These are phyloP conservation scores for Orbilia quercus DNA, from an alignment of 2,329 filamentous ascomycete species.

Conservation along the genomic window DNA sequence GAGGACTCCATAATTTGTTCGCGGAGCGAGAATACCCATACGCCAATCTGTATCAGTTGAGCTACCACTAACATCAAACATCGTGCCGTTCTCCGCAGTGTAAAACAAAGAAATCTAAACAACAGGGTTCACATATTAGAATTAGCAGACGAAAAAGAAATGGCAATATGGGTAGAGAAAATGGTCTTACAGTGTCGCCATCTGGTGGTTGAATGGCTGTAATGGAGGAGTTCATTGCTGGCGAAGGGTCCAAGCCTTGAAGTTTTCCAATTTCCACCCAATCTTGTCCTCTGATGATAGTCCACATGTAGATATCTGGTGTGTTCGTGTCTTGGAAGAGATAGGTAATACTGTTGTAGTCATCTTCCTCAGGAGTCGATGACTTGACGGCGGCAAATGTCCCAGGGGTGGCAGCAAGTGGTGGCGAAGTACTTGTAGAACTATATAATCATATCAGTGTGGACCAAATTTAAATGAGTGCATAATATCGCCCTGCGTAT, in stretches of 20 bases:
- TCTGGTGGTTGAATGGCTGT: slow-evolving; percentile 46
- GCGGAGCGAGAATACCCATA: slow-evolving; percentile 35
- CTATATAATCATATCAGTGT: slow-evolving; percentile 14
- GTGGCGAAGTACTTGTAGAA: slow-evolving; percentile 21
- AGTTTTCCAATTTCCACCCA: slow-evolving; percentile 51
- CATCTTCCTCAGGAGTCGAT: slow-evolving; percentile 26
- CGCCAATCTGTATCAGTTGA: slow-evolving; percentile 27
- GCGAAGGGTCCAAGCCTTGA: slow-evolving; percentile 36
- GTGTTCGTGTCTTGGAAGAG: slow-evolving; percentile 48
- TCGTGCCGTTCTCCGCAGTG: slow-evolving; percentile 38
- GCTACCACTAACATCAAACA: slow-evolving; percentile 40
- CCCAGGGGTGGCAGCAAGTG: slow-evolving; percentile 34
- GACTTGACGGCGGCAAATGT: slow-evolving; percentile 48
- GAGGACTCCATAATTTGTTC: slow-evolving; percentile 45
- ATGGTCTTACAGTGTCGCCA: slow-evolving; percentile 30
- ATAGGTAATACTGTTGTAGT: slow-evolving; percentile 40
- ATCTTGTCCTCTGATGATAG: slow-evolving; percentile 21
- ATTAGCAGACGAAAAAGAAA: not conserved
- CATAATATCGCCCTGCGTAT: not conserved
- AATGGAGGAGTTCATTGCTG: slow-evolving; percentile 37
- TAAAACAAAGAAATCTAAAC: slow-evolving; percentile 48
- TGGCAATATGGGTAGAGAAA: not conserved
- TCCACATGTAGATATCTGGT: slow-evolving; percentile 51
- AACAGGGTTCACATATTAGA: not conserved
- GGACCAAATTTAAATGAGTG: no score